Base-by-base conservation (phyloP, 495 filamentous ascomycete genomes). In the Lepraria neglecta region DNA sequence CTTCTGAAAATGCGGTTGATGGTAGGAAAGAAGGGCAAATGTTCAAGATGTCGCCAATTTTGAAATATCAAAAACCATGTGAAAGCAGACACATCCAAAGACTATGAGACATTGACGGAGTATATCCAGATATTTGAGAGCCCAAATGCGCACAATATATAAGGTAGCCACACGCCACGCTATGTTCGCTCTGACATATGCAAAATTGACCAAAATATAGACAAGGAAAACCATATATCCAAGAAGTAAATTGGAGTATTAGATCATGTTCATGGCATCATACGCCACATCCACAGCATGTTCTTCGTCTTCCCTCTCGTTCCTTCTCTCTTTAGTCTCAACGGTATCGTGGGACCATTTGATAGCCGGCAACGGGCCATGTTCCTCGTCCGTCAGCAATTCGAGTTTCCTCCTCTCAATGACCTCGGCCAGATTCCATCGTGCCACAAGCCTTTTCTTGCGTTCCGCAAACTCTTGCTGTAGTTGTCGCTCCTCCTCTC, bases 351-450 rank as follows among this genome's bases (percentile, higher is more conserved):
- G 21, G 12, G 59, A 61, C 67, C 68, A 68, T 19, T 28, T 52
- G 19, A 69, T 58, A 31, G 73, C 69, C 4, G 74, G 71, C 50
- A 86, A 65, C 0, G 76, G 73, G 0, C 75, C 82, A 66, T 81
- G 88, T 52, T 60, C 66, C 45, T 76, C 64, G 4, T 75, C 79
- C 55, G 76, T 71, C 64, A 74, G 67, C 17, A 68, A 65, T 70
- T 87, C 85, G 35, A 88, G 66, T 67, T 82, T 79, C 60, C 76
- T 79, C 24, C 85, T 76, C 65, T 85, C 61, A 28, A 91, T 79
- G 62, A 85, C 84, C 61, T 78, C 81, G 60, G 80, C 79, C n/a
- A 91, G 63, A 57, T 73, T 70, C 88, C 88, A 91, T 47, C 85
- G 73, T 46, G 69, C 70, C 27, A 72, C 69, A 9, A 91, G 67